phyloP scores from a whole-genome alignment of 768 basidiomycete genomes.

The Russula griseocarnosa region DNA sequence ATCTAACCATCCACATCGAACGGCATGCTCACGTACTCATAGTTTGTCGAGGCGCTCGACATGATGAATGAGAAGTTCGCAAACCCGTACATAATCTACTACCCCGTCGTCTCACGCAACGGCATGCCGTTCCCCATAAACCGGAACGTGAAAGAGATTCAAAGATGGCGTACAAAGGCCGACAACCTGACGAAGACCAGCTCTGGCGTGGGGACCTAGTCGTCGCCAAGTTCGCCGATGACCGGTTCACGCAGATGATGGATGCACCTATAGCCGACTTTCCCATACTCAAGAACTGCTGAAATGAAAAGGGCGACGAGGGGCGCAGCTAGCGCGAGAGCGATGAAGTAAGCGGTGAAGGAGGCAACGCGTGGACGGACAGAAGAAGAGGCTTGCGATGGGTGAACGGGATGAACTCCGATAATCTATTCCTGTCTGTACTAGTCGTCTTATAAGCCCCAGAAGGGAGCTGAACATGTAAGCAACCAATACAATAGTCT shows the following conservation, averaged over 20 bases:
- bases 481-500: too few relatives aligned
- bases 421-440: too few relatives aligned
- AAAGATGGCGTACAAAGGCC: constrained; percentile 38
- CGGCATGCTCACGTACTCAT: background rate
- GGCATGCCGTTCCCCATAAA: constrained; percentile 81
- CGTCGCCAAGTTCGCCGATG: constrained; percentile 61
- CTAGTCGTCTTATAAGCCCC: too few relatives aligned
- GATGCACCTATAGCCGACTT: constrained; percentile 83
- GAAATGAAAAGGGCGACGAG: too few relatives aligned
- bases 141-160: constrained; percentile 70
- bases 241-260: constrained; percentile 50
- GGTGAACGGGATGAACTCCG: too few relatives aligned
- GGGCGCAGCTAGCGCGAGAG: too few relatives aligned
- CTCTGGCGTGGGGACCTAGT: constrained; percentile 83
- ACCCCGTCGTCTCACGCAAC: constrained; percentile 69
- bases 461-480: too few relatives aligned
- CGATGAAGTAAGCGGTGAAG: too few relatives aligned
- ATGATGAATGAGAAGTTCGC: constrained; percentile 77
- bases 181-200: constrained; percentile 50
- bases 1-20: too few relatives aligned
- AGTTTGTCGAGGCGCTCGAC: constrained; percentile 73
- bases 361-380: too few relatives aligned
- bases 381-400: too few relatives aligned
- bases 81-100: constrained; percentile 78
- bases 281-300: too few relatives aligned